phyloP scores from a whole-genome alignment of 495 filamentous ascomycete genomes.

The Penicillium arizonense region DNA sequence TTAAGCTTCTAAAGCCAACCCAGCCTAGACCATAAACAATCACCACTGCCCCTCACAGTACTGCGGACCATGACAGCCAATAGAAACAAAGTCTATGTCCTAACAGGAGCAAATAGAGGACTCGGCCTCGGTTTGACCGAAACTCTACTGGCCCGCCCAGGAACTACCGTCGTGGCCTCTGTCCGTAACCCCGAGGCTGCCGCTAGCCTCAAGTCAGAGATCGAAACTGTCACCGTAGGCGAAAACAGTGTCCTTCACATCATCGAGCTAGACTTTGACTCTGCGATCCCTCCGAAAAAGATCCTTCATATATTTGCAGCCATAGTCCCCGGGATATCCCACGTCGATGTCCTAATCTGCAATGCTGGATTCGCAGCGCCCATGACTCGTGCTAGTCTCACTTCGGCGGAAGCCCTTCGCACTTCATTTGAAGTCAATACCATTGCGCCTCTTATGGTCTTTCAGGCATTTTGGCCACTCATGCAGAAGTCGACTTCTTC shows the following conservation, averaged over 20 bases:
- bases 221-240: conserved; percentile 16
- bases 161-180: conserved; percentile 46
- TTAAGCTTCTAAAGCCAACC: too few relatives aligned
- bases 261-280: conserved; percentile 40
- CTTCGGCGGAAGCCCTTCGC: conserved; percentile 22
- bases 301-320: conserved; percentile 1
- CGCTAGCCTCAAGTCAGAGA: conserved; percentile 11
- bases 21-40: too few relatives aligned
- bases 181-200: conserved; percentile 34
- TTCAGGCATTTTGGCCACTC: conserved; percentile 37
- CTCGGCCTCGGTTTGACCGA: conserved; percentile 45
- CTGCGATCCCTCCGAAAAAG: conserved; percentile 10
- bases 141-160: conserved; percentile 36
- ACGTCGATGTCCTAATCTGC: conserved; percentile 49
- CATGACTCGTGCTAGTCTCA: conserved; percentile 14
- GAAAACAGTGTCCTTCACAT: conserved; percentile 36
- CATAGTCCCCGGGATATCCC: conserved; percentile 14
- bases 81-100: conserved; percentile 10
- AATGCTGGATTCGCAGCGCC: conserved; percentile 42
- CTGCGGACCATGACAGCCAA: not conserved
- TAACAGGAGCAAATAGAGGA: conserved; percentile 45
- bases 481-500: conserved; percentile 23
- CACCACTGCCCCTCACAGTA: too few relatives aligned
- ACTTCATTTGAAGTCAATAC: conserved; percentile 39
- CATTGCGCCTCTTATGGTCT: conserved; percentile 33